Evolutionary conservation across 2,329 filamentous ascomycete genomes (phyloP).

Genomic region (Aspergillus vadensis): DNA sequence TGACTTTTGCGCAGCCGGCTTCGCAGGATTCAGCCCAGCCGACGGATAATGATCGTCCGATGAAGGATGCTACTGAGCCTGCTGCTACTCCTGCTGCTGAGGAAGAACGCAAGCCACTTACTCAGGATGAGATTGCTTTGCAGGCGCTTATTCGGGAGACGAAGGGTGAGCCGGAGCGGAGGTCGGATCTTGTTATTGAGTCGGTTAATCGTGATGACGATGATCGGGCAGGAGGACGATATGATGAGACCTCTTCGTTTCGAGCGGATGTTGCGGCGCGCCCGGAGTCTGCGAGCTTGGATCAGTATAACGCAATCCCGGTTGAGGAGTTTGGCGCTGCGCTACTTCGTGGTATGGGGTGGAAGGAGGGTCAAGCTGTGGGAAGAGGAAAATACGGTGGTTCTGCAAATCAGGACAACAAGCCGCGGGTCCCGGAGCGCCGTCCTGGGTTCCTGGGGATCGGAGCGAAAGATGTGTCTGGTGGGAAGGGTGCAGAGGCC

Average conservation of each 20-base stretch:
- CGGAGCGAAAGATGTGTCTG: slow-evolving; percentile 76
- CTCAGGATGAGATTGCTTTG: slow-evolving; percentile 65
- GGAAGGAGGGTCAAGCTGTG: slow-evolving; percentile 70
- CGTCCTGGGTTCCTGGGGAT: slow-evolving; percentile 83
- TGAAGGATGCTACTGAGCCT: slow-evolving; percentile 27
- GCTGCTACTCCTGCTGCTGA: slow-evolving; percentile 3
- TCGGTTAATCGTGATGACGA: slow-evolving; percentile 31
- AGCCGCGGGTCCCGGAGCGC: slow-evolving; percentile 66
- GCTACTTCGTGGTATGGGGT: slow-evolving; percentile 89
- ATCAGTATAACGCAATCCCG: slow-evolving; percentile 84
- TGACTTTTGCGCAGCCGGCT: slow-evolving; percentile 52
- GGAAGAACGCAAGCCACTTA: slow-evolving; percentile 41
- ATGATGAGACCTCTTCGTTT: slow-evolving; percentile 62
- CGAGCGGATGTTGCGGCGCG: slow-evolving; percentile 68
- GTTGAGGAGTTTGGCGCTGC: slow-evolving; percentile 95
- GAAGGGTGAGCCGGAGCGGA: slow-evolving; percentile 42
- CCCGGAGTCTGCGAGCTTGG: slow-evolving; percentile 73
- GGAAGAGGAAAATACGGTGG: slow-evolving; percentile 56
- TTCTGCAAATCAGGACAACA: slow-evolving; percentile 52
- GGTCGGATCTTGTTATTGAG: slow-evolving; percentile 57
- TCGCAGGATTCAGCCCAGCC: slow-evolving; percentile 22
- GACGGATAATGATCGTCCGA: slow-evolving; percentile 31
- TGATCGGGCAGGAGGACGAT: slow-evolving; percentile 25
- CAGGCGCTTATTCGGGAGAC: slow-evolving; percentile 65
- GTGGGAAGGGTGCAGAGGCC: slow-evolving; percentile 57